Conservation (phyloP, 1,284 basidiomycete genomes). For the Xerocomus nothofagi region DNA sequence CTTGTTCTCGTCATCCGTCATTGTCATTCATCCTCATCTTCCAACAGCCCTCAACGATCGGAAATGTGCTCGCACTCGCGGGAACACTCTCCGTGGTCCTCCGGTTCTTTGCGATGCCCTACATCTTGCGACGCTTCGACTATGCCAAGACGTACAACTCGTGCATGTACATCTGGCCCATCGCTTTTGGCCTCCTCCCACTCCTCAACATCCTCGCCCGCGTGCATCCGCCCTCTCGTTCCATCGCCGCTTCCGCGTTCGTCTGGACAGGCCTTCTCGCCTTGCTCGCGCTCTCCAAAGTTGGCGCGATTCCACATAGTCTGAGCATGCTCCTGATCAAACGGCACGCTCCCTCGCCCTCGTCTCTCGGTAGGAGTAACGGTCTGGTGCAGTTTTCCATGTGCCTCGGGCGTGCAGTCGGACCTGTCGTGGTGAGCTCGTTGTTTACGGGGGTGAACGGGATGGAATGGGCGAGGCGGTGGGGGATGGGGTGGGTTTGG, state of each 20-base stretch:
- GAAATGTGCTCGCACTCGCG: conserved; percentile 18
- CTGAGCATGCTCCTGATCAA: conserved; percentile 25
- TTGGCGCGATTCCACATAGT: conserved; percentile 17
- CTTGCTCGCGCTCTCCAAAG: conserved; percentile 21
- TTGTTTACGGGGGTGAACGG: conserved; percentile 25
- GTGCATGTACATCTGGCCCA: conserved; percentile 26
- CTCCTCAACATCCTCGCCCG: conserved; percentile 20
- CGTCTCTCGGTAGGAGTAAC: conserved; percentile 20
- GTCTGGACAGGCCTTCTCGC: conserved; percentile 20
- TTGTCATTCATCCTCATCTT: too few relatives aligned
- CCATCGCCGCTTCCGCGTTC: neutral
- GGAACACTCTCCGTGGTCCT: conserved; percentile 17
- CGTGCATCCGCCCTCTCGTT: neutral
- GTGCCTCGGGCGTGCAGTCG: conserved; percentile 23
- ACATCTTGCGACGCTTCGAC: conserved; percentile 22
- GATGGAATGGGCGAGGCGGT: conserved; percentile 15
- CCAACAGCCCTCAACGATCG: conserved; percentile 20
- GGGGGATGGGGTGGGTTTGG: conserved; percentile 21
- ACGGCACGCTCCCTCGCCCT: conserved; percentile 14
- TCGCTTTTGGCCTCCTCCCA: conserved; percentile 15
- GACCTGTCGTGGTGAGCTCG: conserved; percentile 19
- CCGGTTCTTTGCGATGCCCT: conserved; percentile 18
- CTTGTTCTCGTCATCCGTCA: neutral
- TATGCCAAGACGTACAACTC: conserved; percentile 18
- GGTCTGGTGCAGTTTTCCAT: conserved; percentile 26